Conservation (phyloP, 495 filamentous ascomycete species). For the Penicillium ucsense region DNA sequence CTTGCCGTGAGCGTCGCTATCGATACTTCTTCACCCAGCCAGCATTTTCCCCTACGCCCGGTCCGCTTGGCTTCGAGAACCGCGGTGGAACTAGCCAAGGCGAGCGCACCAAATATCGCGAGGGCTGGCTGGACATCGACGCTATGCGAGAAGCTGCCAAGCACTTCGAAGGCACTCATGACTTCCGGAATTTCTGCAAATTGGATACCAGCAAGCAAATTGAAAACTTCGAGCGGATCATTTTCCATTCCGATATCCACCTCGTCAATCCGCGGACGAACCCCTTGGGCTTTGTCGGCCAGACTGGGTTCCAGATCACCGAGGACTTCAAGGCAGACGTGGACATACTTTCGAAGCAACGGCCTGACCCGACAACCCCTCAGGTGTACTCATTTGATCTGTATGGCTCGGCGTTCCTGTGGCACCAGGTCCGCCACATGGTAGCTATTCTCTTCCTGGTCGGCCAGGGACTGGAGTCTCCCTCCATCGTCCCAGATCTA, state of each 20-base stretch:
- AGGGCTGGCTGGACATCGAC: conserved; percentile 67
- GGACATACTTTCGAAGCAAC: conserved; percentile 10
- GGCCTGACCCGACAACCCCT: conserved; percentile 22
- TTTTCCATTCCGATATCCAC: conserved; percentile 69
- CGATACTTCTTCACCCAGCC: conserved; percentile 97
- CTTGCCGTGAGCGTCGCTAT: conserved; percentile 80
- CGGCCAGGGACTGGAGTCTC: conserved; percentile 79
- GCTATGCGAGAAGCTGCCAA: conserved; percentile 77
- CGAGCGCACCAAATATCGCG: conserved; percentile 25
- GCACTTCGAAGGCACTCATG: conserved; percentile 70
- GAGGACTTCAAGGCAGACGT: conserved; percentile 10
- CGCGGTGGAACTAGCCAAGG: conserved; percentile 12
- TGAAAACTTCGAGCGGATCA: conserved; percentile 64
- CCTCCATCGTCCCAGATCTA: conserved; percentile 59
- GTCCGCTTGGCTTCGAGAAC: conserved; percentile 23
- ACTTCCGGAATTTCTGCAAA: conserved; percentile 96
- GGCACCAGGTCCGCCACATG: conserved; percentile 97
- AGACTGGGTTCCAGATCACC: conserved; percentile 24
- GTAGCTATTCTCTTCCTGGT: conserved; percentile 77
- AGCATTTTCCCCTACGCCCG: conserved; percentile 55
- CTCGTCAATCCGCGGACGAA: conserved; percentile 45
- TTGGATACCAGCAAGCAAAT: conserved; percentile 80
- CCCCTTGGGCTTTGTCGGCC: conserved; percentile 28
- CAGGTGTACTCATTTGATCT: conserved; percentile 80
- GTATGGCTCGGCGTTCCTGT: conserved; percentile 87